Evolutionary conservation across 1,139 yeast genomes (phyloP), one percentile per base, ranked within the genome.

Genomic region (Pichia inconspicua): DNA sequence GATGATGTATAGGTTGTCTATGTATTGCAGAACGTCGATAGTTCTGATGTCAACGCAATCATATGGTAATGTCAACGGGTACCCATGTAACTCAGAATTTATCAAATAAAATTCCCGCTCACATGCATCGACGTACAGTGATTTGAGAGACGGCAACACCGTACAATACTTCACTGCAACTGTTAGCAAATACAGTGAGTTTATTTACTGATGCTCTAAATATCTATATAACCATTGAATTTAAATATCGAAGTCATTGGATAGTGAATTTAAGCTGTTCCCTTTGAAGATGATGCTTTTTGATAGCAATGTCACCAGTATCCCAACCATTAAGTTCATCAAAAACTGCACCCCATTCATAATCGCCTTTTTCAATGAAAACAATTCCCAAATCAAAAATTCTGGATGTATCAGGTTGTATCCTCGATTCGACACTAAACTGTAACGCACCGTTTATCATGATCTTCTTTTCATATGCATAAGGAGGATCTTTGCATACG

Each of bases 261-360:
- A 61, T 60, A 25, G 46, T 56, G 34, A 61, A 38, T 37, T 57
- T 61, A 37, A 60, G 46, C 40, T 61, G 65, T 42, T 62, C 63
- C 28, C 63, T 52, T 46, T 60, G 64, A 4, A 60, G 43, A 49
- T 61, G 61, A 44, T 62, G 66, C 19, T 57, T 56, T 35, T 54
- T 55, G 5, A 60, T 52, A 5, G 37, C 25, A 6, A 58, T 25
- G 11, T 45, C 25, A 0, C 58, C 64, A 2, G 46, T 41, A n/a
- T 50, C 52, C 39, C 48, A 50, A 3, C 57, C 59, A 5, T 45
- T 53, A 52, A 63, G 46, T 30, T 73, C 74, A 53, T 86, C 95
- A 53, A 85, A 71, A 2, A 84, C 66, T 0, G 80, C 75, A 0
- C 89, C 86, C 88, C 95, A 84, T 62, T 84, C 90, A 60, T 80